A percentile compares a stretch with the other conserved stretches of the same genome.
These are phyloP conservation scores for Trichoderma simmonsii DNA, from an alignment of 2,329 filamentous ascomycete genomes.

Conservation along the genomic window DNA sequence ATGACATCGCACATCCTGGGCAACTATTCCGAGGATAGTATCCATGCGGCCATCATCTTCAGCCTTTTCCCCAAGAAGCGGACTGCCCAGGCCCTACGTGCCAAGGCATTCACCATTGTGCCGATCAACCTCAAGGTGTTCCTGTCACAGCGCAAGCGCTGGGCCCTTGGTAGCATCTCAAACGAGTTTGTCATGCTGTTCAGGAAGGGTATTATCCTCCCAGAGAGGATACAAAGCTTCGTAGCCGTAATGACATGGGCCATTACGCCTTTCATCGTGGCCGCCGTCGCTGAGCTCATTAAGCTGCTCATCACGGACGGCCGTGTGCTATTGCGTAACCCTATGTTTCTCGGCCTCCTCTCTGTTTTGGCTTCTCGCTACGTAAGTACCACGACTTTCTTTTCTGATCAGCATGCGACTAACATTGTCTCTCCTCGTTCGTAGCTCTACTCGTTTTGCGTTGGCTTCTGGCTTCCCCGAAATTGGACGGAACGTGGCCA, in stretches of 20 bases:
- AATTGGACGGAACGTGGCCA: slow-evolving; percentile 38
- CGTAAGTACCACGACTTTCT: slow-evolving; percentile 31
- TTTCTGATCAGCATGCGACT: neutral
- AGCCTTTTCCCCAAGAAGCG: slow-evolving; percentile 42
- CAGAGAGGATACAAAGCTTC: slow-evolving; percentile 44
- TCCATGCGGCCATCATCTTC: slow-evolving; percentile 48
- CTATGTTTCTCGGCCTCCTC: slow-evolving; percentile 38
- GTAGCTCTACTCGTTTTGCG: slow-evolving; percentile 41
- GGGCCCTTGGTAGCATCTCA: slow-evolving; percentile 47
- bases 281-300: slow-evolving; percentile 37
- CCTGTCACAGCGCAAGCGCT: slow-evolving; percentile 47
- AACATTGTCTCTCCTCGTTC: neutral
- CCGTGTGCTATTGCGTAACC: slow-evolving; percentile 33
- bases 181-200: slow-evolving; percentile 51
- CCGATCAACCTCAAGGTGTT: slow-evolving; percentile 46
- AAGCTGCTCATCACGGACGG: slow-evolving; percentile 35
- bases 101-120: slow-evolving; percentile 46
- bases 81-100: slow-evolving; percentile 45
- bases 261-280: slow-evolving; percentile 44
- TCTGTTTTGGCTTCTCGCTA: slow-evolving; percentile 38
- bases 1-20: slow-evolving; percentile 49
- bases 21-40: slow-evolving; percentile 48
- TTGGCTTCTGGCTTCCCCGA: slow-evolving; percentile 41
- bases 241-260: slow-evolving; percentile 47
- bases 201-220: slow-evolving; percentile 39